phyloP scores from a whole-genome alignment of 2,329 filamentous ascomycete species.

The Acephala macrosclerotiorum region DNA sequence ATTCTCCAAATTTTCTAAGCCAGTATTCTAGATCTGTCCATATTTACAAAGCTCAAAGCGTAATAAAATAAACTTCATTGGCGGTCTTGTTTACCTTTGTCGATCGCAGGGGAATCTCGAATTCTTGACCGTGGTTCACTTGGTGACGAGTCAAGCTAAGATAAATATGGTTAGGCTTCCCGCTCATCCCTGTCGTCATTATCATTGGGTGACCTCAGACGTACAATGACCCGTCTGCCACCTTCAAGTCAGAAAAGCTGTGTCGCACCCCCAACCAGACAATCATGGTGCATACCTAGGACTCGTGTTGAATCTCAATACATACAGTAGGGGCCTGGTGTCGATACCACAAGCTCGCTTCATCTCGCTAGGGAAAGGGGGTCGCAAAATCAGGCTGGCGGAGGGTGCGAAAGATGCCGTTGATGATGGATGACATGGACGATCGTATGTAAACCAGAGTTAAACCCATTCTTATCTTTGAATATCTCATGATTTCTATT shows the following conservation, averaged over 20 bases:
- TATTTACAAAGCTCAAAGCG: neutral
- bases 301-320: neutral
- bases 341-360: too few relatives aligned
- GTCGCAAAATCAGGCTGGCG: neutral
- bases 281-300: neutral
- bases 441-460: too few relatives aligned
- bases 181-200: slow-evolving; percentile 6
- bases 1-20: neutral
- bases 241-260: neutral
- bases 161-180: slow-evolving; percentile 2
- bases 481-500: too few relatives aligned
- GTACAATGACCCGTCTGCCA: neutral
- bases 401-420: slow-evolving; percentile 47
- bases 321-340: neutral
- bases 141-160: neutral
- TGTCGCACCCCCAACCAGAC: neutral
- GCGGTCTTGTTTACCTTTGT: slow-evolving; percentile 7
- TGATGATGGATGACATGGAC: slow-evolving; percentile 59
- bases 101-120: neutral
- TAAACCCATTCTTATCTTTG: too few relatives aligned
- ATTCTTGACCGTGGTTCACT: neutral
- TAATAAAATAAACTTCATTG: neutral
- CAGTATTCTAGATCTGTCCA: neutral
- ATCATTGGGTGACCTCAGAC: neutral
- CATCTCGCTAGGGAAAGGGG: neutral